Evolutionary conservation across 73 alveolate genomes (phyloP), one percentile per base, ranked within the genome.

Genomic region (Tetrahymena malaccensis): DNA sequence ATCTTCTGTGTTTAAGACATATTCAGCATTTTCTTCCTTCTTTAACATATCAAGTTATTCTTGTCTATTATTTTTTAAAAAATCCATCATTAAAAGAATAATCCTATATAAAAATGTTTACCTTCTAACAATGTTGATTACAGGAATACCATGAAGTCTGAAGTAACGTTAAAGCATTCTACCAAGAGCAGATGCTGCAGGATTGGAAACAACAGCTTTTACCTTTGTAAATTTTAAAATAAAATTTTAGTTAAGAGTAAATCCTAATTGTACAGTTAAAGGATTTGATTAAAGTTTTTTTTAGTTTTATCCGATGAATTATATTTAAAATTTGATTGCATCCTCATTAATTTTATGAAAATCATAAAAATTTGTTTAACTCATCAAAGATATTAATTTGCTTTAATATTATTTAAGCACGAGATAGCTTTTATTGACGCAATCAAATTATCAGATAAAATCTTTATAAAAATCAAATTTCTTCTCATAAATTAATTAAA

Each of bases 141-240:
- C 94, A n/a, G 95, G 95, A 35, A 98, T 96, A 17, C 96, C 94
- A 89, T 96, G 96, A 22, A 94, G 94, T 89, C 94, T 43, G 93
- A 94, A 96, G 34, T 94, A 84, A 83, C 96, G 97, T 4, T 94
- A 35, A 55, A 98, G 93, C 99, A 97, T 97, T 96, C 98, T 97
- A 43, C 99, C 99, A 27, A 98, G 97, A 43, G 96, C 70, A 35
- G 98, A 94, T 31, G 98, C 97, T 25, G 99, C 99, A n/a, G 98
- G 99, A 84, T 98, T 97, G 19, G 97, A 97, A 94, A 98, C 93
- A 27, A 94, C 98, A 84, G 98, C 98, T 43, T 94, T 58, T 57
- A 43, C 58, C 85, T 55, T 84, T 31, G 93, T 43, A 84, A 27
- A 9, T 70, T 19, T 2, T 70, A 9, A 70, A 70, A 70, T 93